phyloP scores from a whole-genome alignment of 805 yeast species.

The Cyberlindnera suaveolens region DNA sequence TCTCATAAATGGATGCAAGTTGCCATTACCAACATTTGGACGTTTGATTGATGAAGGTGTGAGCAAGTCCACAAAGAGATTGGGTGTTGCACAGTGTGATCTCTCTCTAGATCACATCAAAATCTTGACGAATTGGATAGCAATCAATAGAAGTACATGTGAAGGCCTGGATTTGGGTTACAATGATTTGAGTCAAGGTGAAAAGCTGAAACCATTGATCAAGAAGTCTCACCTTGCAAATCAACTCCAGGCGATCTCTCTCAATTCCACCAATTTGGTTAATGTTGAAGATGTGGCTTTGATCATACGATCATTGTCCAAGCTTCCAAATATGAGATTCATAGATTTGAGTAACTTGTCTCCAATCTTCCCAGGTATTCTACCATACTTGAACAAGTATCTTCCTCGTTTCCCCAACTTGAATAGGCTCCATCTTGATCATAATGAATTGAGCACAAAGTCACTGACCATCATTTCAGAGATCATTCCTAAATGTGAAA shows the following conservation, averaged over 20 bases:
- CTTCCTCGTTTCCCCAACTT: conserved; percentile 65
- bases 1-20: conserved; percentile 71
- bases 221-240: conserved; percentile 13
- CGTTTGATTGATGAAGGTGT: conserved; percentile 52
- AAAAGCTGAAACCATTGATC: conserved; percentile 23
- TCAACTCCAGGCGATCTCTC: conserved; percentile 44
- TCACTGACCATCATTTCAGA: conserved; percentile 58
- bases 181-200: conserved; percentile 48
- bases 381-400: conserved; percentile 50
- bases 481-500: conserved; percentile 60
- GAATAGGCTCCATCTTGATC: conserved; percentile 65
- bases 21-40: conserved; percentile 50
- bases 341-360: conserved; percentile 73
- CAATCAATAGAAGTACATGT: conserved; percentile 32
- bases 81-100: conserved; percentile 77
- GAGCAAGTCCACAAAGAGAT: conserved; percentile 42
- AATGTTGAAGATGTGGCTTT: conserved; percentile 45
- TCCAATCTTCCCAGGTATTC: conserved; percentile 55
- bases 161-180: conserved; percentile 81
- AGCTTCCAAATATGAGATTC: conserved; percentile 54
- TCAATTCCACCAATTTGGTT: conserved; percentile 56
- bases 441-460: conserved; percentile 51
- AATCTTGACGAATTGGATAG: conserved; percentile 54
- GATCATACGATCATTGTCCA: conserved; percentile 44
- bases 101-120: conserved; percentile 53